A percentile compares a stretch with the other conserved stretches of the same genome.
These are phyloP conservation scores for Penicillium riverlandense DNA, from an alignment of 495 filamentous ascomycete genomes.

Conservation along the genomic window DNA sequence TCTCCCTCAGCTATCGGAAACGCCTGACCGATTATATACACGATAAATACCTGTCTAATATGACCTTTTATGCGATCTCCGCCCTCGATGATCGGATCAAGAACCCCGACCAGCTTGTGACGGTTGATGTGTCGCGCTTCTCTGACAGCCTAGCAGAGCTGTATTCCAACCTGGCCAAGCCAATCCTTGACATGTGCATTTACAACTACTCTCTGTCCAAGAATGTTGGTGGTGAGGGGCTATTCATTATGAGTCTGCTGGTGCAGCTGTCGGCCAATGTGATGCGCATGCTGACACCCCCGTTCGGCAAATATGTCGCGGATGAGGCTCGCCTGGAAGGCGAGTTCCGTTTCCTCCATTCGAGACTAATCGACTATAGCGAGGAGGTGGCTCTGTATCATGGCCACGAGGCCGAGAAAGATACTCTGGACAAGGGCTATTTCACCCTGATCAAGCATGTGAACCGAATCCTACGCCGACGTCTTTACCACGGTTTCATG, in stretches of 20 bases:
- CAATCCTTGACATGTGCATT: constrained; percentile 87
- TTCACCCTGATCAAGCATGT: constrained; percentile 99
- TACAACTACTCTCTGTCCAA: constrained; percentile 91
- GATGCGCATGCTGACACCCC: constrained; percentile 94
- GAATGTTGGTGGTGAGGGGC: constrained; percentile 88
- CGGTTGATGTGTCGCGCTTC: constrained; percentile 92
- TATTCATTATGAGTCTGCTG: constrained; percentile 88
- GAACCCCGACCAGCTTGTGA: constrained; percentile 96
- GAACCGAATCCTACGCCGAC: constrained; percentile 82
- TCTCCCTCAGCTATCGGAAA: constrained; percentile 85
- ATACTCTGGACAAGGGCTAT: constrained; percentile 94
- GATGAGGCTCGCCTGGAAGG: constrained; percentile 93
- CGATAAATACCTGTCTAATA: constrained; percentile 83
- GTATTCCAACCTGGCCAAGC: constrained; percentile 97
- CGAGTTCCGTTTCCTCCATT: constrained; percentile 94
- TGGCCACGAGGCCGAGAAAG: constrained; percentile 94
- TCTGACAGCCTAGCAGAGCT: constrained; percentile 90
- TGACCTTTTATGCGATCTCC: constrained; percentile 96
- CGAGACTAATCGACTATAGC: constrained; percentile 85
- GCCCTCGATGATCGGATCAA: constrained; percentile 96
- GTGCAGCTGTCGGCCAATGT: constrained; percentile 88
- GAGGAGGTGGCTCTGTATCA: constrained; percentile 92
- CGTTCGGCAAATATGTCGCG: constrained; percentile 95
- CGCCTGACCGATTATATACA: constrained; percentile 89
- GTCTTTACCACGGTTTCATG: constrained; percentile 96